Conservation (phyloP, 106 monocot genomes). For the Platanthera guangdongensis region DNA sequence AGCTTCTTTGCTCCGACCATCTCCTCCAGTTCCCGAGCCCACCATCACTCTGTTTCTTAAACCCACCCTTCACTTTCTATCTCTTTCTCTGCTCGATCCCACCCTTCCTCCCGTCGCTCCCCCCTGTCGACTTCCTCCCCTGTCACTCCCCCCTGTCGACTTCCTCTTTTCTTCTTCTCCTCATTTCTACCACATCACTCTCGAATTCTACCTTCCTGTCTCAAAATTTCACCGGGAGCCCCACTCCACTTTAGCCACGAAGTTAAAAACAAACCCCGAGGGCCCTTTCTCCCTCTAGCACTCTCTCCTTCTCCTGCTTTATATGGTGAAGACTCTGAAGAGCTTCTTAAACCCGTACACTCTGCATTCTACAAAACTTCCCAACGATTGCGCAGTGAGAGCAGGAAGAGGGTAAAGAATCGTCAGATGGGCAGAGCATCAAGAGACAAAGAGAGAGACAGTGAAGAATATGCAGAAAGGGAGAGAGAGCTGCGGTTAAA, state of each 20-base stretch:
- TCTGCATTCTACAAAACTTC: not conserved
- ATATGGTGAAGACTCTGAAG: not conserved
- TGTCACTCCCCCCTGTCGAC: slow-evolving; percentile 7
- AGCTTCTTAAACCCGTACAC: not conserved
- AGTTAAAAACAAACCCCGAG: not conserved
- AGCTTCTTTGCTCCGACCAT: slow-evolving; percentile 53
- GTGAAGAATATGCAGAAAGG: not conserved
- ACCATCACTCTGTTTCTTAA: slow-evolving; percentile 18
- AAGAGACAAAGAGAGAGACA: not conserved
- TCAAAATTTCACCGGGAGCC: not conserved
- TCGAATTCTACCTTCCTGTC: not conserved
- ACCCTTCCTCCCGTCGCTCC: not conserved
- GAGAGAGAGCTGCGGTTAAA: not conserved
- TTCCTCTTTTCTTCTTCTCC: slow-evolving; percentile 4
- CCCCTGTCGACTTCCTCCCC: slow-evolving; percentile 8
- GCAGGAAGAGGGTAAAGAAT: not conserved
- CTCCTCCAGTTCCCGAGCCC: slow-evolving; percentile 38
- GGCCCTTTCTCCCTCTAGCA: not conserved
- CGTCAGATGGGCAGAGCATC: not conserved
- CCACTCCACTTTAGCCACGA: not conserved
- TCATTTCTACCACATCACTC: not conserved
- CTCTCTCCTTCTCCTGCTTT: no score
- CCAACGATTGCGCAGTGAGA: not conserved
- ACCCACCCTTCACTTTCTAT: slow-evolving; percentile 7
- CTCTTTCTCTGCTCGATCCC: slow-evolving; percentile 4